These are phyloP conservation scores for Citrus reticulata DNA, from an alignment of 345 rosid species.

Conservation along the genomic window DNA sequence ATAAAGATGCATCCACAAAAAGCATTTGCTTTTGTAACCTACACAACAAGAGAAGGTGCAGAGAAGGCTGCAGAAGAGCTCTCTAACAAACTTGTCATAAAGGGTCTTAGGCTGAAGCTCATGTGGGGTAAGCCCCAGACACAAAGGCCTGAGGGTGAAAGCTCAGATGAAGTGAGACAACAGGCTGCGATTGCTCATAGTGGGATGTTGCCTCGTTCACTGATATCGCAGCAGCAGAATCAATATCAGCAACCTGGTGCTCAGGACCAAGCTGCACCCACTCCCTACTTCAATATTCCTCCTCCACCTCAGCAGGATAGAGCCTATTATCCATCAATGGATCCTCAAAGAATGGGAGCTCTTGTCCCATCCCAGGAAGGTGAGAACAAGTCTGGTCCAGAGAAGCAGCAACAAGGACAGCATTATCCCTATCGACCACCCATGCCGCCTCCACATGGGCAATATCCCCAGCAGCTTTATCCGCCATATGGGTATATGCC, in stretches of 20 bases:
- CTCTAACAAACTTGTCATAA: slow-evolving; percentile 76
- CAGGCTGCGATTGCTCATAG: slow-evolving; percentile 64
- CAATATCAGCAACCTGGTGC: slow-evolving; percentile 40
- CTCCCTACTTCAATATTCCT: slow-evolving; percentile 74
- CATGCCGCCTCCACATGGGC: slow-evolving; percentile 42
- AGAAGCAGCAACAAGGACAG: slow-evolving; percentile 47
- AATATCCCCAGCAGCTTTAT: slow-evolving; percentile 50
- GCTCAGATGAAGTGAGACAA: slow-evolving; percentile 65
- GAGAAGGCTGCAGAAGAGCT: slow-evolving; percentile 96
- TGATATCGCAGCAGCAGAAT: slow-evolving; percentile 86
- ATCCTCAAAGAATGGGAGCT: slow-evolving; percentile 98
- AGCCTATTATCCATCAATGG: slow-evolving; percentile 89
- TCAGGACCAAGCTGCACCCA: slow-evolving; percentile 54
- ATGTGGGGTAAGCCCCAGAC: slow-evolving; percentile 96
- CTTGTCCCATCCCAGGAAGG: slow-evolving; percentile 69
- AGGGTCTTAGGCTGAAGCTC: slow-evolving; percentile 86
- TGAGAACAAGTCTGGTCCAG: slow-evolving; percentile 47
- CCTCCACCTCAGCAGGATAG: slow-evolving; percentile 66
- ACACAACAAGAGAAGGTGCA: slow-evolving; percentile 93
- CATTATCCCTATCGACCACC: slow-evolving; percentile 48
- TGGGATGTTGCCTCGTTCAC: slow-evolving; percentile 82
- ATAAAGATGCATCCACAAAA: slow-evolving; percentile 80
- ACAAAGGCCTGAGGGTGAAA: slow-evolving; percentile 69
- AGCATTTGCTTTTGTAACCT: slow-evolving; percentile 92
- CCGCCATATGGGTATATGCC: slow-evolving; percentile 69